These are phyloP conservation scores for Anethum foeniculum DNA, from an alignment of 140 eudicot species.

Conservation along the genomic window DNA sequence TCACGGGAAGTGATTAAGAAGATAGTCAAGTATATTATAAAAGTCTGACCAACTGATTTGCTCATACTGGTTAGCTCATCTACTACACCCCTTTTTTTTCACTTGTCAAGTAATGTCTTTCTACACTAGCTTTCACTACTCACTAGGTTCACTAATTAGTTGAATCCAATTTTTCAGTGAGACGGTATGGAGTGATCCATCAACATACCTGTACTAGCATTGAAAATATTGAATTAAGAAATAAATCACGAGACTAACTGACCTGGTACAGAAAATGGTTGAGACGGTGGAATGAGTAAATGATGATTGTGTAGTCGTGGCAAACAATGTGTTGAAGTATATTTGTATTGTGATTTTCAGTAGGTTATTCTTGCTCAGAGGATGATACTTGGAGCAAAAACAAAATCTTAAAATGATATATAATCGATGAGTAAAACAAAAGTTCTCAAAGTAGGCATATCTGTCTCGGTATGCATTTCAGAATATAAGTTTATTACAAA, in stretches of 20 bases:
- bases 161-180: neutral
- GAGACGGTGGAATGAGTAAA: neutral
- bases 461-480: neutral
- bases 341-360: neutral
- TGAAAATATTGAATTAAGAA: neutral
- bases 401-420: neutral
- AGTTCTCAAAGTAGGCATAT: neutral
- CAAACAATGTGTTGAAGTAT: neutral
- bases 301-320: neutral
- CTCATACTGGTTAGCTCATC: neutral
- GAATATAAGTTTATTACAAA: neutral
- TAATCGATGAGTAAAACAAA: neutral
- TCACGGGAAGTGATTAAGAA: constrained; percentile 26
- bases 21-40: constrained; percentile 31
- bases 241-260: neutral
- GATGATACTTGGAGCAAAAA: neutral
- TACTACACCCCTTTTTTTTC: neutral
- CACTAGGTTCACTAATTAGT: neutral
- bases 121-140: neutral
- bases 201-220: neutral
- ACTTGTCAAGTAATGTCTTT: neutral
- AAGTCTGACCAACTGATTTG: constrained; percentile 16
- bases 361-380: neutral
- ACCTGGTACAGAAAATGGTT: neutral
- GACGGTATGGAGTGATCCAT: neutral